Conservation (phyloP, 139 green algal genomes). For the Coelastrella sp. region DNA sequence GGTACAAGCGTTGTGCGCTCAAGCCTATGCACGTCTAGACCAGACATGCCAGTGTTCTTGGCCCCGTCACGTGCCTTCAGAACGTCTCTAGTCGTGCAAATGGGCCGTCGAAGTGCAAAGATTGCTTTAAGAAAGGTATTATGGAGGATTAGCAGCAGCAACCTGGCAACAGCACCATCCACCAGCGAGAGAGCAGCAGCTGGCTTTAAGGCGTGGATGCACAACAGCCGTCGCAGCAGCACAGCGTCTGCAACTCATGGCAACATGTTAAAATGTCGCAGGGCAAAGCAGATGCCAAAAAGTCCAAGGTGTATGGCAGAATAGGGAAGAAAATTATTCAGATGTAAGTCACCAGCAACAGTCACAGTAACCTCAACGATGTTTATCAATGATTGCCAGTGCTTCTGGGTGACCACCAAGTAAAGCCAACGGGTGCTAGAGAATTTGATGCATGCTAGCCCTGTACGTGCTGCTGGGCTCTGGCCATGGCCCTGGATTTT, state of each 20-base stretch:
- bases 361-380: not conserved
- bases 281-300: slow-evolving; percentile 78
- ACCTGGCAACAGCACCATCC: not conserved
- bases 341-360: slow-evolving; percentile 45
- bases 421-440: too few species aligned
- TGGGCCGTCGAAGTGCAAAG: slow-evolving; percentile 79
- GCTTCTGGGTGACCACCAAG: too few species aligned
- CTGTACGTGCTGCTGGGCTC: too few species aligned
- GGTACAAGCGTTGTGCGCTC: not conserved
- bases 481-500: too few species aligned
- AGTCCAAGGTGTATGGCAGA: slow-evolving; percentile 89
- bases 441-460: too few species aligned
- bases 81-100: slow-evolving; percentile 38
- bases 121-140: slow-evolving; percentile 81
- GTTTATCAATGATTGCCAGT: not conserved
- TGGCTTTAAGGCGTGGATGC: not conserved
- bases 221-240: not conserved
- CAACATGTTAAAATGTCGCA: slow-evolving; percentile 15
- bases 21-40: not conserved
- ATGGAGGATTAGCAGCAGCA: not conserved
- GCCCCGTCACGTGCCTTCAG: slow-evolving; percentile 1
- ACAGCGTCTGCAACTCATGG: not conserved
- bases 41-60: not conserved
- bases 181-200: not conserved
- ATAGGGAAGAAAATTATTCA: slow-evolving; percentile 93